These are phyloP conservation scores for Neurospora terricola DNA, from an alignment of 495 filamentous ascomycete genomes.

Conservation along the genomic window DNA sequence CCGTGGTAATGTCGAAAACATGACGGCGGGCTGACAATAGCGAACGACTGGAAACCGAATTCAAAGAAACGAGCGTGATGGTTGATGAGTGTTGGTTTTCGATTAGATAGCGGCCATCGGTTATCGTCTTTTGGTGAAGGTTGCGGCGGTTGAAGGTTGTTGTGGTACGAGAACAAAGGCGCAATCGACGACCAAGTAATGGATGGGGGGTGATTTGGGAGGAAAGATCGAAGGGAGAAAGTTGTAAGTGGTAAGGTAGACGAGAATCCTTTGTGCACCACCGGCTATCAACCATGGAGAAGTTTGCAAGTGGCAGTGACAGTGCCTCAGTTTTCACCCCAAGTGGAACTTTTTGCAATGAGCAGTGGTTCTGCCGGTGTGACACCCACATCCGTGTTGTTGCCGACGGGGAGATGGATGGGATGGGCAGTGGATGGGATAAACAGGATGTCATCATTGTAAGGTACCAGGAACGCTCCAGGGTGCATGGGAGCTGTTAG, in stretches of 20 bases:
- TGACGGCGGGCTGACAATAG: constrained; percentile 3
- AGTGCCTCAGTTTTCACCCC: background rate
- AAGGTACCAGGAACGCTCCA: background rate
- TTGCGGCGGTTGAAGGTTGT: background rate
- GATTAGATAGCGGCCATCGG: background rate
- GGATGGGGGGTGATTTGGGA: background rate
- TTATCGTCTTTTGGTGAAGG: background rate
- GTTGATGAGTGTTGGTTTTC: background rate
- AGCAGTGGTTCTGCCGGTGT: background rate
- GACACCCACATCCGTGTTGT: background rate
- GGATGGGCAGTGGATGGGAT: background rate
- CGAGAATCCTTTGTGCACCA: background rate
- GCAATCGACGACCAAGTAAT: background rate
- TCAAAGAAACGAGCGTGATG: constrained; percentile 10
- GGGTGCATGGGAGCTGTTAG: background rate
- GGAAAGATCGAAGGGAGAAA: background rate
- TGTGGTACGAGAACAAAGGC: background rate
- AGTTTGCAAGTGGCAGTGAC: background rate
- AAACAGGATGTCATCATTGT: background rate
- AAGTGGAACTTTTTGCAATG: background rate
- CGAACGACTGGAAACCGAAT: constrained; percentile 9
- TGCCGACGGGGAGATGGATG: background rate
- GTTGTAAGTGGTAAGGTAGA: background rate
- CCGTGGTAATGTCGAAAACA: constrained; percentile 12
- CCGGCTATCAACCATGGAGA: background rate